Evolutionary conservation across 2,329 filamentous ascomycete species (phyloP), one percentile per base, ranked within the genome.

Genomic region (Aspergillus jensenii): DNA sequence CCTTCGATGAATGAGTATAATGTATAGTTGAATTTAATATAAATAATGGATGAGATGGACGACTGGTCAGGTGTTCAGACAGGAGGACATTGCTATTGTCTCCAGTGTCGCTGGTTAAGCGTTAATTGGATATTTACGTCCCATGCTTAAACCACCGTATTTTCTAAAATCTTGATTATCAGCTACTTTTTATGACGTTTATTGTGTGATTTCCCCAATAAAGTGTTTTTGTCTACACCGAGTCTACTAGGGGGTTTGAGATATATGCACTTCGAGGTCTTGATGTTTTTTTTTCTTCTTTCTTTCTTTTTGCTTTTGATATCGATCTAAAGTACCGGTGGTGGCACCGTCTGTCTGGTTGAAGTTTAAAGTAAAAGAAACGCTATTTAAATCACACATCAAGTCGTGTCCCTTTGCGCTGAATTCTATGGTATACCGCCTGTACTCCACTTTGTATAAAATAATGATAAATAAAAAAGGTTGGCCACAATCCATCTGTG

Each of bases 351-450:
- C 23, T 9, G 33, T 41, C 27, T 21, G 35, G 51, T 51, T 55
- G 37, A 56, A 7, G 9, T 47, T 47, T 14, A 47, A 50, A 31
- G 5, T 39, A 27, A 21, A 46, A 51, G 54, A 33, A 43, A 41
- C 23, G 41, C 52, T 52, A 58, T 33, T 35, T 55, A 56, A 44
- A 53, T 61, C 54, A 48, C 50, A 53, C 59, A 37, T 60, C 54
- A 60, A 35, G 44, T 58, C 55, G 49, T 62, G 44, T 53, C 53
- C 25, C 45, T 48, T 58, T 47, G 40, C 44, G 52, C 52, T 45
- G 43, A 51, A 40, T 43, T 59, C 52, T 59, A 55, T 52, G 48
- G 31, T 48, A 45, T 41, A 17, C 44, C 45, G 45, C 35, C 17
- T 23, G 23, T 56, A 44, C 50, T 52, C 53, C 50, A 17, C 37